Conservation (phyloP, 176 grass and related monocot genomes). For the Oryza nivara region DNA sequence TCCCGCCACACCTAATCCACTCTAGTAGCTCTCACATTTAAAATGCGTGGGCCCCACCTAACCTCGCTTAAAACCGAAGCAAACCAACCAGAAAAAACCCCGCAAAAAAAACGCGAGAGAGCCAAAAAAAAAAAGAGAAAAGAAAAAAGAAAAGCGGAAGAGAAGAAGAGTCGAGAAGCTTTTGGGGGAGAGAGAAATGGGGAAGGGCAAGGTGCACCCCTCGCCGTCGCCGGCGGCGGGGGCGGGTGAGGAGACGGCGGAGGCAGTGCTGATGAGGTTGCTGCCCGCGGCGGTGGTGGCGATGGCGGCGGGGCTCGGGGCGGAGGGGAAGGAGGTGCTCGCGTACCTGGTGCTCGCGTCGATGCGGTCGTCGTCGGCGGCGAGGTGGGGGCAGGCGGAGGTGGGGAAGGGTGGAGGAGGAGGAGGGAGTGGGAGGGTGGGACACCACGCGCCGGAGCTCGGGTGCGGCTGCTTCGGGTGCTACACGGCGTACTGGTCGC, state of each 20-base stretch:
- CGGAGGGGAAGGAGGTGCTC: conserved; percentile 72
- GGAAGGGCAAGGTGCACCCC: conserved; percentile 78
- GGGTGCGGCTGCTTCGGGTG: conserved; percentile 83
- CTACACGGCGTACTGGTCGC: conserved; percentile 82
- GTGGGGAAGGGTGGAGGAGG: background rate
- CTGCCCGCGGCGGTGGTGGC: conserved; percentile 52
- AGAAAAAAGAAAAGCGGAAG: background rate
- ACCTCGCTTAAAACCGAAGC: conserved; percentile 49
- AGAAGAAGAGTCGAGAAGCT: conserved; percentile 24
- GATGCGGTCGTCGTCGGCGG: conserved; percentile 49
- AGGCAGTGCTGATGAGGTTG: conserved; percentile 42
- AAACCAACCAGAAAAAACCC: conserved; percentile 13
- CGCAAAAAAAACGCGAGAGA: background rate
- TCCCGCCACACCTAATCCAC: conserved; percentile 32
- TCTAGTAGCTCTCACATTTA: background rate
- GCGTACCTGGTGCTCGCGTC: conserved; percentile 74
- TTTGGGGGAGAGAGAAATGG: conserved; percentile 29
- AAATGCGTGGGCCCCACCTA: background rate
- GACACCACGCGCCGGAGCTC: conserved; percentile 51
- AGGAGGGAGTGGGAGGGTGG: background rate
- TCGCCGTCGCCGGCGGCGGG: conserved; percentile 57
- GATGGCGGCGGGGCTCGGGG: conserved; percentile 47
- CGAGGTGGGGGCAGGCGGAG: background rate
- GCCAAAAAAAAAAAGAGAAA: background rate
- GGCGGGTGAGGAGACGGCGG: background rate